Evolutionary conservation across 1,139 yeast genomes (phyloP), one percentile per base, ranked within the genome.

Genomic region (Kodamaea sp.): DNA sequence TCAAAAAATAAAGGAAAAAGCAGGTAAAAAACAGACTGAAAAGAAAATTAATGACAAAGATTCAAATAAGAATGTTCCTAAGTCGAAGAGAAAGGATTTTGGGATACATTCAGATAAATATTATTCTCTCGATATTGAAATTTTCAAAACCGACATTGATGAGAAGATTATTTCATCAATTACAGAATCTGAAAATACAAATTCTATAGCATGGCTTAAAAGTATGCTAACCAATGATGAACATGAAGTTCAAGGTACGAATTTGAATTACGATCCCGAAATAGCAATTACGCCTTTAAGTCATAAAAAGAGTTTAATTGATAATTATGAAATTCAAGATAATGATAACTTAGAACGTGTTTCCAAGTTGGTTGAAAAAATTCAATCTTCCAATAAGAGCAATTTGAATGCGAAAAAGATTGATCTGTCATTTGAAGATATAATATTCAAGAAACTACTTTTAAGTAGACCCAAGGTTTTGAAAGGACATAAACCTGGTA

Each of bases 101-200:
- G 94, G 95, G 1, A 79, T 75, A 35, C 89, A 84, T 54, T 73
- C 88, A 1, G 76, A 79, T 36, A 73, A 70, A 46, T 90, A 86
- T 62, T 89, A 89, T 56, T 69, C 85, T 8, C 64, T 90, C 30
- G 79, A 81, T 28, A 72, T 88, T 29, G 75, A 78, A 30, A 70
- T 85, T 8, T 85, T 83, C 63, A 72, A 77, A 42, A 78, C 79
- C 32, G 58, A 67, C 2, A 52, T 69, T n/a, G 92, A 85, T 48
- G 59, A 62, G 8, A 63, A 63, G 40, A 56, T 81, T 31, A 38
- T 50, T 29, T 29, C 43, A 7, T 37, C 42, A 43, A 42, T 48
- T 31, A 35, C 43, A 39, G 43, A 46, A 26, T 40, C 39, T 26
- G 48, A 46, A n/a, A 46, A 47, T 24, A 40, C 41, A 24, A 45